Base-by-base conservation (phyloP, 257 asterid species). In the Jaltomata sinuosa region DNA sequence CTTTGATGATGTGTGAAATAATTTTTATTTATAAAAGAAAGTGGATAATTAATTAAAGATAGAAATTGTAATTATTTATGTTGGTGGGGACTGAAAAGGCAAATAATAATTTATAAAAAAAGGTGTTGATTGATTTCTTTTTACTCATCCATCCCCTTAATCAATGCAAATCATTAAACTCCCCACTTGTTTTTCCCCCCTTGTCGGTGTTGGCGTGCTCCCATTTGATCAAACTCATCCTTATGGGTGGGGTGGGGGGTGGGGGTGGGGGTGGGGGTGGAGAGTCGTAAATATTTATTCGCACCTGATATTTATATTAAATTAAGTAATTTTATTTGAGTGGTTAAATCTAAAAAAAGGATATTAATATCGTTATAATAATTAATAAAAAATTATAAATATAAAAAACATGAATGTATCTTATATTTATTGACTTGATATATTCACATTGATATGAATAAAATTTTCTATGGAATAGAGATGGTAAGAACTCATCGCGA, bases 171-270 rank as follows among this genome's bases (percentile, higher is more conserved):
- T 91, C 88, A 92, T 89, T 65, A 82, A 83, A 52, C 84, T 57
- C 86, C 79, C 84, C 83, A 50, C 81, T 38, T 68, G 19, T 47
- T 79, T 68, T 52, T 55, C 3, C n/a, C 3, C n/a, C 31, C 71
- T 31, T 85, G 93, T 90, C 92, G 88, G 92, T 71, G 84, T 86
- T 90, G 90, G 90, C 90, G 87, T 90, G 95, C 88, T 42, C 69
- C 2, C 27, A 47, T 25, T 25, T 27, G 40, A 76, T 76, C 61
- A 42, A 53, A 47, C 45, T 5, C 52, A 0, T 11, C 32, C 34
- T 5, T 80, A 47, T 9, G 42, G 40, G 14, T 38, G 42, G 42
- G 42, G 36, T 2, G 42, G 42, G 1, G 42, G 42, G 42, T 38
- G 42, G 42, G 42, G 7, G 7, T 4, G 42, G 42, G 42, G 42